phyloP scores from a whole-genome alignment of 805 yeast genomes.

The Pichia pseudocactophila region DNA sequence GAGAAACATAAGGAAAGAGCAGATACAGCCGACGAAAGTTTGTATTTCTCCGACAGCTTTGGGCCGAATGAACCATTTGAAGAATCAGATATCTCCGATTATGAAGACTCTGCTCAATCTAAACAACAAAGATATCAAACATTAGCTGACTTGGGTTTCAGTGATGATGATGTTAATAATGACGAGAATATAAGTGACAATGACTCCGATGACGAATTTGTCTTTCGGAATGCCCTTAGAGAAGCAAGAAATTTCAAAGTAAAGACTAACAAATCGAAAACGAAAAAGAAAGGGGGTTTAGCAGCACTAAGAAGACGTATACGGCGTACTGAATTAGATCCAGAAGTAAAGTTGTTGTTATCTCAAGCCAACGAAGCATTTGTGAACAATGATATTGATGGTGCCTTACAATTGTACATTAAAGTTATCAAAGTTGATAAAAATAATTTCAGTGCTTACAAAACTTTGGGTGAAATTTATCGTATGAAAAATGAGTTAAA shows the following conservation, averaged over 20 bases:
- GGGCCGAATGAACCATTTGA: conserved; percentile 12
- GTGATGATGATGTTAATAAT: conserved; percentile 24
- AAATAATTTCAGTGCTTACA: conserved; percentile 73
- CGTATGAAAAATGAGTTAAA: conserved; percentile 54
- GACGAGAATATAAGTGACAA: conserved; percentile 23
- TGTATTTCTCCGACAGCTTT: conserved; percentile 12
- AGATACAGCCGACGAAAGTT: too few relatives aligned
- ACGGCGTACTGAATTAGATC: conserved; percentile 45
- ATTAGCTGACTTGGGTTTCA: conserved; percentile 21
- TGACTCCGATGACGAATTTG: conserved; percentile 35
- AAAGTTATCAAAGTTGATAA: conserved; percentile 75
- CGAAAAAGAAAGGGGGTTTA: conserved; percentile 25
- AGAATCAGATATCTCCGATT: conserved; percentile 8
- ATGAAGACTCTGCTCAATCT: conserved; percentile 14
- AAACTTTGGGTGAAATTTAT: conserved; percentile 80
- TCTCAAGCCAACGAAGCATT: conserved; percentile 77
- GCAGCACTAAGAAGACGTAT: conserved; percentile 31
- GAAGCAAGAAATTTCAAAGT: conserved; percentile 58
- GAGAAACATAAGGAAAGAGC: too few relatives aligned
- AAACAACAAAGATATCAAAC: conserved; percentile 16
- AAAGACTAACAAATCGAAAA: conserved; percentile 24
- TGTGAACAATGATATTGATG: conserved; percentile 51
- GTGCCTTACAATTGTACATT: conserved; percentile 49
- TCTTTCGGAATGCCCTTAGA: conserved; percentile 54
- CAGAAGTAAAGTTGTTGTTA: conserved; percentile 58